Base-by-base conservation (phyloP, 257 asterid species). In the Knoxia roxburghii region DNA sequence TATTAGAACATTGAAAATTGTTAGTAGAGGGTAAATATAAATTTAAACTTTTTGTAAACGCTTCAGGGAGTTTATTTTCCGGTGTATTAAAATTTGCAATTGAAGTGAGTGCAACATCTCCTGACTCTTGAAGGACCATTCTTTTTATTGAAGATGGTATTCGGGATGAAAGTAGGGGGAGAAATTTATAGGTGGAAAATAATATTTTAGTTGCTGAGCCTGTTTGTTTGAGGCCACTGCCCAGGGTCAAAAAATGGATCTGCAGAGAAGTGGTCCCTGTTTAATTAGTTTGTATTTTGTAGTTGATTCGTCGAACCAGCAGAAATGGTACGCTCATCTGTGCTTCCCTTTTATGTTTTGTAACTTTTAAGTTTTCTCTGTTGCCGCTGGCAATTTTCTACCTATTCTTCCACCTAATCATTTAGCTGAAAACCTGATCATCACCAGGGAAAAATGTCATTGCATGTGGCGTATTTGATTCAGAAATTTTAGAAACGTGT, bases 191-290 rank as follows among this genome's bases (percentile, higher is more conserved):
- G 27, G 46, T 41, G 13, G 60, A 14, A 33, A 21, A 21, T 15
- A 8, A 59, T 14, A 27, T 24, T 39, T 18, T 23, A 29, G 20
- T 20, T 48, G 2, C 13, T 30, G 60, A 30, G 27, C 48, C n/a
- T 65, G 23, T 18, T n/a, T 49, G 49, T 37, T 60, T 35, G 48
- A 35, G 65, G 18, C 32, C 49, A 9, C 48, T 35, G 14, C 29
- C 49, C 24, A 20, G 49, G 18, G 30, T 24, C 4, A 11, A 43
- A 27, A 29, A 15, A 24, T 37, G 0, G 32, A 29, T 33, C 29
- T 30, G 13, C 2, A 33, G 24, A 41, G 18, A 68, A 57, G 60
- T 43, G 63, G 46, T 70, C 56, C 64, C 26, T 50, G 45, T 61
- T 1, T 50, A 45, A 29, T 35, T 7, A 27, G 17, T 30, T 69